phyloP scores from a whole-genome alignment of 345 rosid species.

The Camelina sativa region DNA sequence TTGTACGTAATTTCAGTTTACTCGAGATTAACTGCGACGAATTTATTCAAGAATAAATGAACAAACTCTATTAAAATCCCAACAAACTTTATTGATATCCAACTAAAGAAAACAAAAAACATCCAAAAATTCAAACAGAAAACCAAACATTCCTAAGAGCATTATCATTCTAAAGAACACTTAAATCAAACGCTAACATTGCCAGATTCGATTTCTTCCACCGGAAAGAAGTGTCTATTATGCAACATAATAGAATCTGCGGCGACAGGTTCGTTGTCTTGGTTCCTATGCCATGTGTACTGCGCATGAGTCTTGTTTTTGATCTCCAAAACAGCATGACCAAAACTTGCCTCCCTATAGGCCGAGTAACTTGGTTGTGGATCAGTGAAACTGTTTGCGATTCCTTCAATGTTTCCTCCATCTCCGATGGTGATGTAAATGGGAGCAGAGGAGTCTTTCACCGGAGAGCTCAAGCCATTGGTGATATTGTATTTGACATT shows the following conservation, averaged over 20 bases:
- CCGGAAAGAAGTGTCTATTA: constrained; percentile 37
- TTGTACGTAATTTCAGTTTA: not conserved
- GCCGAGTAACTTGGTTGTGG: constrained; percentile 65
- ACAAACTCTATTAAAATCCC: not conserved
- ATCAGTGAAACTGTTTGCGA: constrained; percentile 47
- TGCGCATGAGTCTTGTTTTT: constrained; percentile 54
- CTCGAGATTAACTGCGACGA: not conserved
- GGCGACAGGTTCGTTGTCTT: constrained; percentile 53
- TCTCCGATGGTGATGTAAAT: constrained; percentile 69
- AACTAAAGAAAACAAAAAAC: not conserved
- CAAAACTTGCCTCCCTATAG: constrained; percentile 62
- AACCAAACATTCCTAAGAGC: not conserved
- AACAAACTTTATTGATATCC: not conserved
- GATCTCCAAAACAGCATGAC: constrained; percentile 61
- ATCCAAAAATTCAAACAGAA: not conserved
- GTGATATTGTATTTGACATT: constrained; percentile 57
- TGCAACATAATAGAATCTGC: constrained; percentile 48
- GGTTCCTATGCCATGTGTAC: constrained; percentile 63
- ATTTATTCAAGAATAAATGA: not conserved
- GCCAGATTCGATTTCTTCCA: constrained; percentile 5
- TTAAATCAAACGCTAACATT: not conserved
- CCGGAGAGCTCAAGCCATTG: constrained; percentile 52
- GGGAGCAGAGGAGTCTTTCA: constrained; percentile 57
- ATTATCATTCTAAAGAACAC: not conserved
- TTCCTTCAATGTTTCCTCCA: constrained; percentile 81